Conservation (phyloP, 1,139 yeast genomes). For the Kodamaea derodonti region DNA sequence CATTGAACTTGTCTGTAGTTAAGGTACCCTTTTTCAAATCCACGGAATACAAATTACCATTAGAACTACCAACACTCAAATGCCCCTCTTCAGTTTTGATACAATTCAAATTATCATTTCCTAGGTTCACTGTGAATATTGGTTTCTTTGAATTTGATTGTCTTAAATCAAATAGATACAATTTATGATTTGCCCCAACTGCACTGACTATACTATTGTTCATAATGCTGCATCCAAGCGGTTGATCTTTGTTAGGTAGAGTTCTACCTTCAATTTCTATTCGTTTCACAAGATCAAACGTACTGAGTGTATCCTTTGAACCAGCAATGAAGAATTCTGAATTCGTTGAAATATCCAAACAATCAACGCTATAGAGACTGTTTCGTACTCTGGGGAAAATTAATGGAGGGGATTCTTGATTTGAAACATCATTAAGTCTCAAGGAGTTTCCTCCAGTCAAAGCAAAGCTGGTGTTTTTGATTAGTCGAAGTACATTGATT, state of each 20-base stretch:
- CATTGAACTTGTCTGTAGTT: conserved; percentile 9
- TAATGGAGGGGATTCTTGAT: neutral
- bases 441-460: conserved; percentile 22
- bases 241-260: conserved; percentile 9
- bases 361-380: conserved; percentile 13
- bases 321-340: conserved; percentile 11
- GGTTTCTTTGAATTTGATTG: conserved; percentile 10
- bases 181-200: conserved; percentile 24
- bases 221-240: conserved; percentile 14
- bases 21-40: conserved; percentile 24
- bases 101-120: conserved; percentile 29
- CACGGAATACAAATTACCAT: conserved; percentile 23
- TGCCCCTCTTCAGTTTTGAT: conserved; percentile 13
- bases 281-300: conserved; percentile 15
- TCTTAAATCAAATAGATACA: conserved; percentile 20
- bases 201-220: conserved; percentile 16
- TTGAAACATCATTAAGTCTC: conserved; percentile 13
- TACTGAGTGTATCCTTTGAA: conserved; percentile 10
- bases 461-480: conserved; percentile 16
- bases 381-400: conserved; percentile 3
- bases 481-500: conserved; percentile 18
- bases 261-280: conserved; percentile 9
- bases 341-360: conserved; percentile 12
- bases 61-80: conserved; percentile 24
- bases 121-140: conserved; percentile 16